These are phyloP conservation scores for Lippia alba DNA, from an alignment of 305 asterid species.

Conservation along the genomic window DNA sequence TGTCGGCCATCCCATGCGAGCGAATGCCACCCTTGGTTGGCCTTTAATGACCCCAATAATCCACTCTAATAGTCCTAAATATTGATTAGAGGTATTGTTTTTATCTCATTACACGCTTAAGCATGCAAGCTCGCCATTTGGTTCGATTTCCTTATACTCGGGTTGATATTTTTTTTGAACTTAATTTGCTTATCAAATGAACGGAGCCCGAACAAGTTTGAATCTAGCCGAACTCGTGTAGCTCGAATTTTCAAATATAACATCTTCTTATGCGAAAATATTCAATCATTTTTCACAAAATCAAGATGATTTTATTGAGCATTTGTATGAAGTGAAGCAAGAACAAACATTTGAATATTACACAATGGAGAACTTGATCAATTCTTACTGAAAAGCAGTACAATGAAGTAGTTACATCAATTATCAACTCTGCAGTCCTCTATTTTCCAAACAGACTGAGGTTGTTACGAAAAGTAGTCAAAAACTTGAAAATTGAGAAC, in stretches of 20 bases:
- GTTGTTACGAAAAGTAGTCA: conserved; percentile 34
- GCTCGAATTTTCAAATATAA: too few relatives aligned
- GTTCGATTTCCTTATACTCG: not conserved
- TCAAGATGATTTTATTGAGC: not conserved
- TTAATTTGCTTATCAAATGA: not conserved
- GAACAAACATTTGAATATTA: not conserved
- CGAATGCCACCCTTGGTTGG: conserved; percentile 28
- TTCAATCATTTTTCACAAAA: too few relatives aligned
- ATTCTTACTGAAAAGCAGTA: conserved; percentile 17
- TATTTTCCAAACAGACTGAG: conserved; percentile 34
- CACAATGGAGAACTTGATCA: conserved; percentile 7
- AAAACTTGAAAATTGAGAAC: not conserved
- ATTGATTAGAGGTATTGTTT: not conserved
- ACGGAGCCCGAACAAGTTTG: not conserved
- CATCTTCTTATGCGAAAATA: too few relatives aligned
- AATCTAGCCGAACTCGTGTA: not conserved
- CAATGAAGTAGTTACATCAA: conserved; percentile 28
- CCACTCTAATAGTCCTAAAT: not conserved
- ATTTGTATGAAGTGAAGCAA: not conserved
- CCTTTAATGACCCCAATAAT: conserved; percentile 9
- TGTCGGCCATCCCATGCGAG: conserved; percentile 44
- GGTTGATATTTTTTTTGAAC: not conserved
- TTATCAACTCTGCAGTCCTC: conserved; percentile 45
- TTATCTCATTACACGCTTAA: not conserved
- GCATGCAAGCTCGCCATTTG: too few relatives aligned